These are phyloP conservation scores for Helotiales sp. DNA, from an alignment of 2,329 filamentous ascomycete genomes.

Conservation along the genomic window DNA sequence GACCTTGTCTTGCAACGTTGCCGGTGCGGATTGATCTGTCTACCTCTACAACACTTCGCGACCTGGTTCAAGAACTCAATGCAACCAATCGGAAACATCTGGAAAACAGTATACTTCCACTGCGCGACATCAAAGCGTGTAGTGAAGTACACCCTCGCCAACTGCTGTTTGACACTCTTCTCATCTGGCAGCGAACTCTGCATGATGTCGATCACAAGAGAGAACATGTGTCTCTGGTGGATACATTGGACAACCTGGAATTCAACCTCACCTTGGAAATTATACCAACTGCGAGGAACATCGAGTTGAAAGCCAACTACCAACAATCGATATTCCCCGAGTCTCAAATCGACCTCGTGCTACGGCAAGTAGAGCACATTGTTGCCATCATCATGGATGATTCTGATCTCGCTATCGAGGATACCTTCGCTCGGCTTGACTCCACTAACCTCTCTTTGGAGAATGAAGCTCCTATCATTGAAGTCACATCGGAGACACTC, in stretches of 20 bases:
- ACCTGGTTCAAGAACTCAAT: conserved; percentile 66
- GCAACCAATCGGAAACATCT: conserved; percentile 64
- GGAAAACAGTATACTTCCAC: conserved; percentile 60
- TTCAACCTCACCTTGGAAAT: conserved; percentile 76
- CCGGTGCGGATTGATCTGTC: conserved; percentile 67
- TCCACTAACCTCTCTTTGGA: conserved; percentile 30
- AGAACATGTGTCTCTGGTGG: conserved; percentile 51
- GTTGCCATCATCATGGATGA: conserved; percentile 40
- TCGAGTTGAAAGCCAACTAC: conserved; percentile 56
- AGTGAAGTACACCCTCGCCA: conserved; percentile 55
- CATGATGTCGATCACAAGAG: conserved; percentile 36
- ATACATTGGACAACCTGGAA: conserved; percentile 71
- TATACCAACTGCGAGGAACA: conserved; percentile 55
- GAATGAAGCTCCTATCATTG: conserved; percentile 22
- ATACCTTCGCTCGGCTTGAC: conserved; percentile 17
- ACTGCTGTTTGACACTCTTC: conserved; percentile 72
- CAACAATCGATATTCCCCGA: conserved; percentile 53
- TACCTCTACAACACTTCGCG: conserved; percentile 50
- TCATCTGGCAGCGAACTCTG: conserved; percentile 82
- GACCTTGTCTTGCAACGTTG: conserved; percentile 76
- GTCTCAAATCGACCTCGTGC: conserved; percentile 55
- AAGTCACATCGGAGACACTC: conserved; percentile 23
- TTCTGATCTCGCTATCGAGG: conserved; percentile 3
- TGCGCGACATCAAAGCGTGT: conserved; percentile 68
- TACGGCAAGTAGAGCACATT: conserved; percentile 61